Evolutionary conservation across 495 filamentous ascomycete genomes (phyloP).

Genomic region (Polyplosphaeria fusca): DNA sequence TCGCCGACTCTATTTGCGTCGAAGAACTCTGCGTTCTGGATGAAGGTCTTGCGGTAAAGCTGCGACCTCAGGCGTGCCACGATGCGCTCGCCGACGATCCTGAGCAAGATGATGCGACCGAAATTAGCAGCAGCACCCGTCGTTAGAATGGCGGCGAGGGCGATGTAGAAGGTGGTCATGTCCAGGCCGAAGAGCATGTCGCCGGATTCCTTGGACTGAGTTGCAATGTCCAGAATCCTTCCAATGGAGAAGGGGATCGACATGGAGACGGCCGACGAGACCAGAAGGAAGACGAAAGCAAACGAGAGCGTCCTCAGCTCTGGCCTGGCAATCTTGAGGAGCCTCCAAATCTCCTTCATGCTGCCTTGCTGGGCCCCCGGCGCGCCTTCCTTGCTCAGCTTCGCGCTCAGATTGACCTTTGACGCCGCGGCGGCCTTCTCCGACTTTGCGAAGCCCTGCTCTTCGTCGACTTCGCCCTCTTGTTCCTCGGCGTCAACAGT

Average conservation of each 20-base stretch:
- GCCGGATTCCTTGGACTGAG: conserved; percentile 50
- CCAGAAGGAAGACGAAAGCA: conserved; percentile 77
- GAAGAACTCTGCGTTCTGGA: conserved; percentile 98
- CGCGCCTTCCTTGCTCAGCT: conserved; percentile 75
- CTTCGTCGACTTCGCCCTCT: conserved; percentile 49
- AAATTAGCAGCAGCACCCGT: conserved; percentile 85
- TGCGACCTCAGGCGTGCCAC: conserved; percentile 84
- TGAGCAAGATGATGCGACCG: conserved; percentile 84
- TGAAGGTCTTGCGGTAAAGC: conserved; percentile 83
- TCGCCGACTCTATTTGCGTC: conserved; percentile 97
- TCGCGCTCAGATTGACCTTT: conserved; percentile 83
- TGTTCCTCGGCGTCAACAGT: conserved; percentile 39
- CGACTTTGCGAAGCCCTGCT: conserved; percentile 60
- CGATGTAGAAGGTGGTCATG: conserved; percentile 72
- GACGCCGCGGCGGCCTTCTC: conserved; percentile 86
- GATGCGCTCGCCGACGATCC: conserved; percentile 94
- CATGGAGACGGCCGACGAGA: conserved; percentile 89
- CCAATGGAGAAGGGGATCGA: conserved; percentile 94
- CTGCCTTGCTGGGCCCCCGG: conserved; percentile 57
- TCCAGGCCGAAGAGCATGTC: conserved; percentile 69
- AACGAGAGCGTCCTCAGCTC: conserved; percentile 74
- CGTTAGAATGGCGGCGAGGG: conserved; percentile 61
- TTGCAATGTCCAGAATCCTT: conserved; percentile 86
- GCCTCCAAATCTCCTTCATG: conserved; percentile 73
- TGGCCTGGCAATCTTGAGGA: conserved; percentile 83